These are phyloP conservation scores for Closterium sp. DNA, from an alignment of 139 green algal species.

Conservation along the genomic window DNA sequence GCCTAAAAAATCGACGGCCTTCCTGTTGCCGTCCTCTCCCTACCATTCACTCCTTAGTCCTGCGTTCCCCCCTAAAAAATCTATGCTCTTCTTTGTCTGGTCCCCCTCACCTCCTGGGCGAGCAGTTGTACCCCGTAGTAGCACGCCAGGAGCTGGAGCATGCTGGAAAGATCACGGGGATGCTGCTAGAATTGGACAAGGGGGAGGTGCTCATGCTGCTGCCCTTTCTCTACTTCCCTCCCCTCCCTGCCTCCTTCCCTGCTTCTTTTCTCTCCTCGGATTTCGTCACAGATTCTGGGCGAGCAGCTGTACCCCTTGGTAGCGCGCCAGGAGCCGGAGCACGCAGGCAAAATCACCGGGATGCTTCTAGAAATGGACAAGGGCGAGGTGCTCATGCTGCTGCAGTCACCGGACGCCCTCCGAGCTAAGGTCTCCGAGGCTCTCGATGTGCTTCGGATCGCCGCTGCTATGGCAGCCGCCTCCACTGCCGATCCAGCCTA, in stretches of 20 bases:
- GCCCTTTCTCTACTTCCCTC: background rate
- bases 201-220: background rate
- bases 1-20: no score
- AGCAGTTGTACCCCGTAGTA: constrained; percentile 65
- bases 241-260: background rate
- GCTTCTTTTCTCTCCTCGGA: background rate
- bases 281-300: constrained; percentile 55
- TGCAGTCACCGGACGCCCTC: constrained; percentile 60
- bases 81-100: background rate
- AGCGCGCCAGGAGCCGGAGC: constrained; percentile 46
- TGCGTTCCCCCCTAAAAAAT: background rate
- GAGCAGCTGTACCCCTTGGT: constrained; percentile 67
- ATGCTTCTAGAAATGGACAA: constrained; percentile 75
- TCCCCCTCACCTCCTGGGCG: constrained; percentile 56
- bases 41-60: background rate
- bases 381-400: constrained; percentile 63
- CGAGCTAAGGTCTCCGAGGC: constrained; percentile 58
- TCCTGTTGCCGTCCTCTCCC: background rate
- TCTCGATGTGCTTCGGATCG: constrained; percentile 56
- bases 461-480: background rate
- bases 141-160: constrained; percentile 45
- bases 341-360: constrained; percentile 66
- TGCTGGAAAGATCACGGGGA: constrained; percentile 68
- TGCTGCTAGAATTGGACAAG: constrained; percentile 70
- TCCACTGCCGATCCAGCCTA: background rate